phyloP scores from a whole-genome alignment of 78 protist genomes.

The Acrasis kona region DNA sequence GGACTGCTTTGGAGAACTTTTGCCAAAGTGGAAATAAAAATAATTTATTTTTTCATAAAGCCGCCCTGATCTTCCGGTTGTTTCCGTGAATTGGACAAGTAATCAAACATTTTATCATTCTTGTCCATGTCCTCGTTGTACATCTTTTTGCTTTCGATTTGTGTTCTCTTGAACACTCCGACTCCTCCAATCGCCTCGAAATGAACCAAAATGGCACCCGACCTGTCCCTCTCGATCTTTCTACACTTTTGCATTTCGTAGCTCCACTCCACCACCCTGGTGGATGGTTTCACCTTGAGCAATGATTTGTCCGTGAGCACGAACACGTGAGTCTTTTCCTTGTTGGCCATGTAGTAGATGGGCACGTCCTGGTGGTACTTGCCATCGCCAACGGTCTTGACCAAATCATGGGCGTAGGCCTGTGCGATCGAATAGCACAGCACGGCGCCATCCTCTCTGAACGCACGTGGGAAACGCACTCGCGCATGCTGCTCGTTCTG shows the following conservation, averaged over 20 bases:
- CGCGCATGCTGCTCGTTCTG: not conserved
- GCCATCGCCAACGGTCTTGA: not conserved
- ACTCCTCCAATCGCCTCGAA: too few relatives aligned
- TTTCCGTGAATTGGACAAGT: too few relatives aligned
- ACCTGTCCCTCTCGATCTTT: not conserved
- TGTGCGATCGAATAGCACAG: not conserved
- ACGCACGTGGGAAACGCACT: not conserved
- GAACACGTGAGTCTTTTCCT: not conserved
- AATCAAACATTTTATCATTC: too few relatives aligned
- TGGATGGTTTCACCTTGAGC: not conserved
- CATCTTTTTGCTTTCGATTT: too few relatives aligned
- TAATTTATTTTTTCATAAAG: too few relatives aligned
- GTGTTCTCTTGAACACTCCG: too few relatives aligned
- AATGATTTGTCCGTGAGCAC: not conserved
- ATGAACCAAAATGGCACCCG: conserved; percentile 19
- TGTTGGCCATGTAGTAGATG: not conserved
- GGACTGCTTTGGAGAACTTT: too few relatives aligned
- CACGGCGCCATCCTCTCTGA: not conserved
- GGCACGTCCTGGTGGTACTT: not conserved
- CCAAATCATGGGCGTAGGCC: not conserved
- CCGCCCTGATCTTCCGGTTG: too few relatives aligned
- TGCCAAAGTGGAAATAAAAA: too few relatives aligned
- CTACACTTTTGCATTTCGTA: not conserved
- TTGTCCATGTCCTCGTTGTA: too few relatives aligned
- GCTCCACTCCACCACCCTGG: not conserved